Base-by-base conservation (phyloP, 257 asterid species). In the Ocimum tenuiflorum region DNA sequence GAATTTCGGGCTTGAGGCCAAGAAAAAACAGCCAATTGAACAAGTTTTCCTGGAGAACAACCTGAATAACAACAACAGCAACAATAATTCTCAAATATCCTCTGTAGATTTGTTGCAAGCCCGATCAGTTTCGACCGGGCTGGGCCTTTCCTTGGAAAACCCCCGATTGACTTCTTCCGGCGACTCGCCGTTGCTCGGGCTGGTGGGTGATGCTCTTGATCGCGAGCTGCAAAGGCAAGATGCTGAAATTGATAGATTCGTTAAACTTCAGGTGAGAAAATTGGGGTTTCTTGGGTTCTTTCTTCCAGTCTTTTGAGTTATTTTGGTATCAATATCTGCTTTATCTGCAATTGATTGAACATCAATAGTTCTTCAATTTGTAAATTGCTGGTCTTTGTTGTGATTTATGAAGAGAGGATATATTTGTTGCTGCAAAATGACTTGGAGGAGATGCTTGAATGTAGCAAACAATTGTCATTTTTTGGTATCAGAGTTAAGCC, bases 81-180 rank as follows among this genome's bases (percentile, higher is more conserved):
- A 79, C 61, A 88, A 68, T 50, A 88, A 81, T 51, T 89, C 99
- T 8, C 96, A 83, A 74, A 80, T 87, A 71, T 89, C 96, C 0
- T 85, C 97, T 31, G 73, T 86, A 51, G 97, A 92, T 72, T 78
- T 87, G 41, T 73, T 92, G 54, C 97, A 86, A 83, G 78, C 94
- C 48, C 87, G 95, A 64, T 84, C 99, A 18, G 97, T 92, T 63
- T 90, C 99, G 0, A 90, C 97, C 15, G 99, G 99, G 51, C 78
- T 94, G 66, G 99, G 95, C 27, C 89, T 94, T 71, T 90, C 99
- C 0, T 56, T 94, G 86, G 99, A 90, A 39, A 94, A 85, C 56
- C 86, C 88, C 2, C 78, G 92, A 41, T 52, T 81, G 78, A 72
- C 82, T 41, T 89, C 95, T 23, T 82, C 94, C 2, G 83, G 92